Evolutionary conservation across 116 monocot species (phyloP), one percentile per base, ranked within the genome.

Genomic region (Trichopus zeylanicus): DNA sequence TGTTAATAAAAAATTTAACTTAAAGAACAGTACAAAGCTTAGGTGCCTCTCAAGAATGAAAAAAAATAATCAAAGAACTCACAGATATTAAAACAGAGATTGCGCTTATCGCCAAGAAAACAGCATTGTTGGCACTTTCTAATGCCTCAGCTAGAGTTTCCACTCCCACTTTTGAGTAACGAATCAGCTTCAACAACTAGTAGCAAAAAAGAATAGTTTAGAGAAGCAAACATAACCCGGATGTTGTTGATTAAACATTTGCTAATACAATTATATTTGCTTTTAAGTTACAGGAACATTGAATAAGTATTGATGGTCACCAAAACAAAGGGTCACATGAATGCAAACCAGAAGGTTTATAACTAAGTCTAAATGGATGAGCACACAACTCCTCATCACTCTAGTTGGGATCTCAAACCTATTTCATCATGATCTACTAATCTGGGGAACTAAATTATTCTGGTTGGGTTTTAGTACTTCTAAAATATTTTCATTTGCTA

Each of bases 101-200:
- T 48, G 81, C 68, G 48, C 66, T 75, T 29, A 93, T 66, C 68
- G 85, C 72, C 71, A 80, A 59, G 24, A 89, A 71, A 28, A 78
- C 85, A 73, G 85, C 80, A 80, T 89, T 85, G 65, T 93, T 88
- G 56, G 69, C 75, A 69, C 77, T 85, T 69, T 82, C 82, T 67
- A 93, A 75, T 62, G 93, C 93, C 65, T 88, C 93, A 21, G 79
- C 82, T 56, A 93, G 75, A 27, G 93, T 88, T 75, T 77, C 78
- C 19, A 60, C 66, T 78, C 89, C 82, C 25, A 61, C 71, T 74
- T n/a, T 80, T 78, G 55, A 85, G 85, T 53, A 89, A 79, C 61
- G 79, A 63, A 79, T 93, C 85, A 0, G 77, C 75, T 68, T 89
- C 89, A 57, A 93, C 72, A 47, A 82, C 93, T 93, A 58, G 29